Conservation (phyloP, 1,139 yeast genomes). For the Zygosaccharomyces sapae region DNA sequence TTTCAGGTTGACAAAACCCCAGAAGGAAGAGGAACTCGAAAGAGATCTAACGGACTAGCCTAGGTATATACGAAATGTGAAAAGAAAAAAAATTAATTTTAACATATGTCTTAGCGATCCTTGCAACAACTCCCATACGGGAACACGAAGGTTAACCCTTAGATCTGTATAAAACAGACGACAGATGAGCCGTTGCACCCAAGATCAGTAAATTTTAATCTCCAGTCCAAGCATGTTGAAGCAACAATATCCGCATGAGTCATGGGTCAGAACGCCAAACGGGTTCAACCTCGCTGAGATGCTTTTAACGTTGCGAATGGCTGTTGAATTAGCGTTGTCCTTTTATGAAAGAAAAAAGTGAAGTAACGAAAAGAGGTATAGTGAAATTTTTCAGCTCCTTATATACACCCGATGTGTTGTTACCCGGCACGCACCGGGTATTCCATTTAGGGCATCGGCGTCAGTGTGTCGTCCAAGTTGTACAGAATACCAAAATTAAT, state of each 20-base stretch:
- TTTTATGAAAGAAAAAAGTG: constrained; percentile 10
- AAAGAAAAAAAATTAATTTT: neutral
- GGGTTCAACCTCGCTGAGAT: constrained; percentile 76
- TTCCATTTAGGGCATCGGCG: constrained; percentile 2
- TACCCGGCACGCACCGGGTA: constrained; percentile 8
- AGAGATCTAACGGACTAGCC: constrained; percentile 3
- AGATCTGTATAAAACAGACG: constrained; percentile 44
- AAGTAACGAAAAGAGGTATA: neutral
- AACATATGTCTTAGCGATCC: constrained; percentile 59
- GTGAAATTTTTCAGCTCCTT: constrained; percentile 5
- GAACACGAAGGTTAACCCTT: constrained; percentile 80
- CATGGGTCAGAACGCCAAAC: constrained; percentile 74
- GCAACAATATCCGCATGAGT: constrained; percentile 58
- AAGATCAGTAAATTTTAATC: constrained; percentile 60
- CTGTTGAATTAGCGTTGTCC: constrained; percentile 65
- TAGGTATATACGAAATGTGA: constrained; percentile 3
- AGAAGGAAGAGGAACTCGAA: constrained; percentile 7
- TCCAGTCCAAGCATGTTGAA: constrained; percentile 57
- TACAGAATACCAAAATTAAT: neutral
- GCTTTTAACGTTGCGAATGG: constrained; percentile 59
- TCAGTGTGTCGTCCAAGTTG: constrained; percentile 2
- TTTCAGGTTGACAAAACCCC: constrained; percentile 44
- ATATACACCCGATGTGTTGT: constrained; percentile 6
- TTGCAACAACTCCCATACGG: constrained; percentile 81
- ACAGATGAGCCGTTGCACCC: constrained; percentile 76